phyloP scores from a whole-genome alignment of 345 rosid species.

The Euphorbia lathyris region DNA sequence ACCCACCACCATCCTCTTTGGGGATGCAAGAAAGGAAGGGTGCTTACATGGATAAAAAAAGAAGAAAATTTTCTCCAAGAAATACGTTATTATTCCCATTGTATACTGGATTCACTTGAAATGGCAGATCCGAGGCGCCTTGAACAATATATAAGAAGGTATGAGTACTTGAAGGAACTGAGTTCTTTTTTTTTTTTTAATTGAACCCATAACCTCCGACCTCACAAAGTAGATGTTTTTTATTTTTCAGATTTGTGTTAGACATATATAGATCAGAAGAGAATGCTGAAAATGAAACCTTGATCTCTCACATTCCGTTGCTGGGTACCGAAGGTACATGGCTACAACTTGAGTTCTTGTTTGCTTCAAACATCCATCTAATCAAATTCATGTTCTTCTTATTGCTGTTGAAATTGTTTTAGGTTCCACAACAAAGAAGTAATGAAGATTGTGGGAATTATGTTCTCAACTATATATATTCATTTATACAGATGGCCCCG shows the following conservation, averaged over 20 bases:
- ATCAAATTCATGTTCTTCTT: neutral
- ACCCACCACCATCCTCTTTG: too few relatives aligned
- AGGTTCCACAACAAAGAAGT: slow-evolving; percentile 79
- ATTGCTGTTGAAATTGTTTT: neutral
- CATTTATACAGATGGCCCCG: slow-evolving; percentile 54
- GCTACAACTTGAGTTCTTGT: neutral
- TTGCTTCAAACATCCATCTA: neutral
- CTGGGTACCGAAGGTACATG: slow-evolving; percentile 61
- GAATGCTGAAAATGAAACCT: slow-evolving; percentile 37
- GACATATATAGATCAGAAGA: slow-evolving; percentile 53
- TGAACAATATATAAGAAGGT: slow-evolving; percentile 67
- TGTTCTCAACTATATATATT: slow-evolving; percentile 62
- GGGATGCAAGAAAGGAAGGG: slow-evolving; percentile 37
- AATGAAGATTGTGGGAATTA: slow-evolving; percentile 65
- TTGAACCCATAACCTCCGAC: too few relatives aligned
- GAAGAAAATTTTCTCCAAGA: slow-evolving; percentile 51
- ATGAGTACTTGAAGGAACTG: slow-evolving; percentile 3
- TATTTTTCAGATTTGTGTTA: slow-evolving; percentile 48
- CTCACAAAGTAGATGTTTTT: too few relatives aligned
- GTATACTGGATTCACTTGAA: slow-evolving; percentile 66
- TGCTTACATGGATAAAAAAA: slow-evolving; percentile 51
- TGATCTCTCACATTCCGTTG: slow-evolving; percentile 47
- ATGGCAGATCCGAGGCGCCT: slow-evolving; percentile 42
- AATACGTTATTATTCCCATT: slow-evolving; percentile 68
- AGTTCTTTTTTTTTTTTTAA: neutral